These are phyloP conservation scores for Saturnispora gosingensis DNA, from an alignment of 805 yeast species.

Conservation along the genomic window DNA sequence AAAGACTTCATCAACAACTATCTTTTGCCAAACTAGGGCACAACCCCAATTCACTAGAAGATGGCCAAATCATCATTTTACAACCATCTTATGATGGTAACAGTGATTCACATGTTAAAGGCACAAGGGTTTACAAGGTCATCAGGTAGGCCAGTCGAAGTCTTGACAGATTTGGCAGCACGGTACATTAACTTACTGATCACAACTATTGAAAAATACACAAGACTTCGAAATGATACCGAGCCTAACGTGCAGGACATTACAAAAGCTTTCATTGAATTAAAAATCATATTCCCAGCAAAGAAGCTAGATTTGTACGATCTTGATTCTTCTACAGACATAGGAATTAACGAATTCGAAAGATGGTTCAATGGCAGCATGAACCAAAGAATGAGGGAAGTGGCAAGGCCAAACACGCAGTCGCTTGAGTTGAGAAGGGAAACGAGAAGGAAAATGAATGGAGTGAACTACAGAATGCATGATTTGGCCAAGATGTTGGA, in stretches of 20 bases:
- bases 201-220: constrained; percentile 38
- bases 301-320: constrained; percentile 47
- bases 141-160: constrained; percentile 53
- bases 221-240: constrained; percentile 34
- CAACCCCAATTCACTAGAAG: neutral
- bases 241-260: constrained; percentile 51
- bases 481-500: constrained; percentile 27
- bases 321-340: constrained; percentile 33
- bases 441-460: constrained; percentile 14
- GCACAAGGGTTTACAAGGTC: constrained; percentile 80
- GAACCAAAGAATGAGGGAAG: constrained; percentile 35
- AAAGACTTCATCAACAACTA: neutral
- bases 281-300: constrained; percentile 54
- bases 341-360: constrained; percentile 42
- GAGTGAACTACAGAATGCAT: constrained; percentile 25
- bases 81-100: constrained; percentile 25
- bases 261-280: constrained; percentile 56
- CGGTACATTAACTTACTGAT: constrained; percentile 51
- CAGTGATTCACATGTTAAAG: constrained; percentile 49
- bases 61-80: constrained; percentile 22
- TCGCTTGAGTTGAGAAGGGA: constrained; percentile 20
- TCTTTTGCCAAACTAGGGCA: neutral
- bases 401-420: constrained; percentile 25
- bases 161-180: constrained; percentile 67
- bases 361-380: constrained; percentile 46